Base-by-base conservation (phyloP, 495 filamentous ascomycete species). In the Penicillium herquei region DNA sequence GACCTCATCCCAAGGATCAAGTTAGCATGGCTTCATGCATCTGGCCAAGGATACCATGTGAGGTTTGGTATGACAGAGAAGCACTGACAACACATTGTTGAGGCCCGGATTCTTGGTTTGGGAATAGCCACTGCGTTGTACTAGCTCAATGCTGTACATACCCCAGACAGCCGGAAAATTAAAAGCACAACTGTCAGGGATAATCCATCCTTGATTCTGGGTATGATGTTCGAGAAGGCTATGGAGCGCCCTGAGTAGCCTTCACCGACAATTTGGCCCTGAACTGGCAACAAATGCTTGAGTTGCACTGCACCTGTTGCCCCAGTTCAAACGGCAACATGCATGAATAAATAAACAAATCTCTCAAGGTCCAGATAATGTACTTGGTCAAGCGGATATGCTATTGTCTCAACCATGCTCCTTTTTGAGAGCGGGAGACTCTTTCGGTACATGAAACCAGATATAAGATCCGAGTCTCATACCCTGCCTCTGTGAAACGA, bases 11-110 rank as follows among this genome's bases (percentile, higher is more conserved):
- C 21, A 26, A 26, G 21, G 21, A 26, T 26, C 21, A 26, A 26
- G 21, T 26, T 26, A 26, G 21, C 21, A 26, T 26, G 21, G 21
- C 21, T 4, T 4, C 21, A 26, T 26, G 21, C 21, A 26, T 26
- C 30, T 45, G 16, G 39, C 39, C 51, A 45, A n/a, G 51, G 51
- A 46, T 45, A 35, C 51, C 51, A 54, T 54, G 51, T 54, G 51
- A 54, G 41, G 13, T 55, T 9, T 1, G 34, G 51, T 47, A 14
- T 34, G 51, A 54, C 51, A 47, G 16, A 7, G 34, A 16, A 30
- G 42, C n/a, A 39, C 10, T 39, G 32, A 41, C n/a, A 31, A 6
- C 51, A 33, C 37, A 18, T 31, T 42, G 16, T 51, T 18, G 32
- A 48, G 45, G 49, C 53, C 54, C 50, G 30, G 32, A 17, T 11